A percentile compares a stretch with the other conserved stretches of the same genome.
Conservation (phyloP, 2,329 filamentous ascomycete species). For the Pseudogymnoascus verrucosus region DNA sequence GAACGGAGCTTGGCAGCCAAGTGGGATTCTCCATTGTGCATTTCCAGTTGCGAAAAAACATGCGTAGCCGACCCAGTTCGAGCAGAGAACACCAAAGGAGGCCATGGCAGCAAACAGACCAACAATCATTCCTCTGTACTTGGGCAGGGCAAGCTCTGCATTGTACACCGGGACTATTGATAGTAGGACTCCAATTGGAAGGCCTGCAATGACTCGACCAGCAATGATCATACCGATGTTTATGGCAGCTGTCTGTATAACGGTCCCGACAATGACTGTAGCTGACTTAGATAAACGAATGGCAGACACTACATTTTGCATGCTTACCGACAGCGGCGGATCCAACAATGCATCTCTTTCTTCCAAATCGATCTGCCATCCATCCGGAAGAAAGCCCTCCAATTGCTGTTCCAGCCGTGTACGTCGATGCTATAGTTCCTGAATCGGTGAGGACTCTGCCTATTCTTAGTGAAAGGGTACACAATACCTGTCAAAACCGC, state of each 20-base stretch:
- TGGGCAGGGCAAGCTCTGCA: conserved; percentile 23
- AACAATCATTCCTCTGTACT: conserved; percentile 22
- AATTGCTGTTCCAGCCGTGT: not conserved
- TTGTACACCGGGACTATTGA: conserved; percentile 22
- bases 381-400: not conserved
- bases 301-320: not conserved
- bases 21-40: conserved; percentile 46
- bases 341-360: not conserved
- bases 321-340: not conserved
- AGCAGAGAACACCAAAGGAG: conserved; percentile 46
- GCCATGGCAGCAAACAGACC: conserved; percentile 37
- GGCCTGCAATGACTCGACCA: conserved; percentile 39
- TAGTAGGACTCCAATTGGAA: conserved; percentile 33
- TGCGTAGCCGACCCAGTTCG: conserved; percentile 46
- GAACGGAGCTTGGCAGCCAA: conserved; percentile 48
- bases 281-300: not conserved
- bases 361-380: not conserved
- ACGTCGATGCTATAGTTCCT: not conserved
- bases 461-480: not conserved
- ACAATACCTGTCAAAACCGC: not conserved
- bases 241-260: conserved; percentile 23
- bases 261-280: conserved; percentile 18
- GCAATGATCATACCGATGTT: conserved; percentile 35
- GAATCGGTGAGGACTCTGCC: not conserved
- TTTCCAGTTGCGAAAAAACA: conserved; percentile 44